These are phyloP conservation scores for Plasmodium malariae DNA, from an alignment of 169 alveolate species.

Conservation along the genomic window DNA sequence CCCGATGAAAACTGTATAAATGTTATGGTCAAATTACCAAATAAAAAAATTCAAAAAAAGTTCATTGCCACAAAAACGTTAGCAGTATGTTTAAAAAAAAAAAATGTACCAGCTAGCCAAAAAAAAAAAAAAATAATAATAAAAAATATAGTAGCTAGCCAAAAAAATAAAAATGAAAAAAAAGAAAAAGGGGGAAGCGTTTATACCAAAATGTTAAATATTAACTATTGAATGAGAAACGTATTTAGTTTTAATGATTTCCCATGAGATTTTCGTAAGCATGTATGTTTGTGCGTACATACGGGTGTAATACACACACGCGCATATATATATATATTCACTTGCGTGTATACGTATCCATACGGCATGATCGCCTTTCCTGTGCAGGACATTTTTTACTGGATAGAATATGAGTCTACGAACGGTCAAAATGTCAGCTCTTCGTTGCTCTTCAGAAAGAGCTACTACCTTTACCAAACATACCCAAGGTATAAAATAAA, in stretches of 20 bases:
- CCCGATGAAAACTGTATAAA: constrained; percentile 32
- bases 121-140: constrained; percentile 1
- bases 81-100: constrained; percentile 18
- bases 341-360: background rate
- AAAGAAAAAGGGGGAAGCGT: background rate
- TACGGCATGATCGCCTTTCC: background rate
- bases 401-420: constrained; percentile 63
- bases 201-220: no score
- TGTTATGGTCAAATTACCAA: constrained; percentile 48
- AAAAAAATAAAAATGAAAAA: background rate
- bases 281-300: background rate
- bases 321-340: background rate
- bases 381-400: constrained; percentile 54
- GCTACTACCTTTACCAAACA: constrained; percentile 37
- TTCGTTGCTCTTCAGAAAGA: constrained; percentile 26
- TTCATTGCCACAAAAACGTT: constrained; percentile 33
- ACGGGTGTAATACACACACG: background rate
- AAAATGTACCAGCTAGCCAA: no score
- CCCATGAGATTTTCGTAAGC: background rate
- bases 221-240: background rate
- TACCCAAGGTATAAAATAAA: constrained; percentile 35
- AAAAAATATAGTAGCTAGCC: background rate
- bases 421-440: constrained; percentile 9
- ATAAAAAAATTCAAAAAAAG: constrained; percentile 43
- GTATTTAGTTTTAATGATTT: background rate